These are phyloP conservation scores for Verticillium dahliae DNA, from an alignment of 2,329 filamentous ascomycete genomes.

Conservation along the genomic window DNA sequence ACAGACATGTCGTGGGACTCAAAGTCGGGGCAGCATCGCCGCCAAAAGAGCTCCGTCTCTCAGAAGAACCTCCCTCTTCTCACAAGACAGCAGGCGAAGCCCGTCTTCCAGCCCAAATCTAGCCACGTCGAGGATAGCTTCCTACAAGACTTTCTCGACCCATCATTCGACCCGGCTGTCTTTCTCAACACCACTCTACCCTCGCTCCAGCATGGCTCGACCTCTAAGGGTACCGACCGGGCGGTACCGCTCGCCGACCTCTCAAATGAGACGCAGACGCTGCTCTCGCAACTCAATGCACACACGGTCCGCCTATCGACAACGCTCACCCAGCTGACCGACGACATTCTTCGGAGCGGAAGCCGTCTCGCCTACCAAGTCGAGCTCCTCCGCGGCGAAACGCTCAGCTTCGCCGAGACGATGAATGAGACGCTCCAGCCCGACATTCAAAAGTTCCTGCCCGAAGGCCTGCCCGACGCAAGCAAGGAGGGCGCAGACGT, in stretches of 20 bases:
- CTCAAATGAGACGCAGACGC: constrained; percentile 71
- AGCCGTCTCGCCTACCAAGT: constrained; percentile 90
- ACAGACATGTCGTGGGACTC: constrained; percentile 31
- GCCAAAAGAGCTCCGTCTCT: constrained; percentile 38
- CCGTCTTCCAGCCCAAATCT: constrained; percentile 41
- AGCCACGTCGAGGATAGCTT: constrained; percentile 64
- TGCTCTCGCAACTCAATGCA: constrained; percentile 82
- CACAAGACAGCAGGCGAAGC: constrained; percentile 27
- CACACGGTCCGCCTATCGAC: constrained; percentile 79
- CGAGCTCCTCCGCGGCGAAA: constrained; percentile 85
- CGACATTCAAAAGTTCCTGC: constrained; percentile 69
- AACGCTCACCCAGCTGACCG: constrained; percentile 80
- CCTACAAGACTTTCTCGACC: constrained; percentile 67
- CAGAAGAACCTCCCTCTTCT: constrained; percentile 33
- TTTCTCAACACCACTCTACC: constrained; percentile 80
- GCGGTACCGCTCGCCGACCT: constrained; percentile 65
- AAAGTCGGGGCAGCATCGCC: constrained; percentile 30
- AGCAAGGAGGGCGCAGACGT: constrained; percentile 6
- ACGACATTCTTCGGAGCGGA: constrained; percentile 87
- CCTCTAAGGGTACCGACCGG: constrained; percentile 15
- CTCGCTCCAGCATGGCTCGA: constrained; percentile 45
- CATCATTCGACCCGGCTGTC: constrained; percentile 74
- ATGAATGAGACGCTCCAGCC: constrained; percentile 65
- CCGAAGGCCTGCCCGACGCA: constrained; percentile 34
- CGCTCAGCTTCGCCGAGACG: constrained; percentile 70